Percentiles rank a stretch among this genome's conserved stretches.
Evolutionary conservation across 2,329 filamentous ascomycete genomes (phyloP).

Genomic region (Pestalotiopsis sp.): DNA sequence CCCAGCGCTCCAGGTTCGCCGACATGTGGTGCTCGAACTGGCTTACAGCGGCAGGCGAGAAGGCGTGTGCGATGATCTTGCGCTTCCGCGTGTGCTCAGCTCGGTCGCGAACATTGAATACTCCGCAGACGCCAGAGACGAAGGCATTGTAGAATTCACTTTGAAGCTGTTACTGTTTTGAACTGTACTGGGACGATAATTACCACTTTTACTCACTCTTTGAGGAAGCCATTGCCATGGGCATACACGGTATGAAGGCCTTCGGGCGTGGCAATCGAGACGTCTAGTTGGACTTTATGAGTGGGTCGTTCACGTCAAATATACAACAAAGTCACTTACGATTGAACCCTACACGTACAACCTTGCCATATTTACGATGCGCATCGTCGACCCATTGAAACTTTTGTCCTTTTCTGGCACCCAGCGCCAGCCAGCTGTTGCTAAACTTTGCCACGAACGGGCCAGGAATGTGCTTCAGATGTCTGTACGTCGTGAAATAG

Average conservation of each 20-base stretch:
- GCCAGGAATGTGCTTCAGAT: slow-evolving; percentile 11
- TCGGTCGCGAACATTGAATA: slow-evolving; percentile 10
- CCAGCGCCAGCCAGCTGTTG: slow-evolving; percentile 12
- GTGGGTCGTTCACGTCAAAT: not conserved
- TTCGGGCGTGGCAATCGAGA: slow-evolving; percentile 12
- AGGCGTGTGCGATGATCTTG: slow-evolving; percentile 11
- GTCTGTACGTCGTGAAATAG: slow-evolving; percentile 11
- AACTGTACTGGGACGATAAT: not conserved
- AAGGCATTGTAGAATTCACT: slow-evolving; percentile 13
- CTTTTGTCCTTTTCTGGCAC: slow-evolving; percentile 8
- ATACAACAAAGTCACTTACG: not conserved
- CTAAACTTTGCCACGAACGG: slow-evolving; percentile 11
- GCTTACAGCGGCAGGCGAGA: slow-evolving; percentile 3
- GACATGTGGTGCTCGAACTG: slow-evolving; percentile 12
- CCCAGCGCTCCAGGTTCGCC: slow-evolving; percentile 11
- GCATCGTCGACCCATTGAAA: slow-evolving; percentile 8
- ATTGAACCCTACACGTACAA: slow-evolving; percentile 11
- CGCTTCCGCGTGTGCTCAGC: slow-evolving; percentile 7
- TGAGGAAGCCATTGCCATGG: slow-evolving; percentile 12
- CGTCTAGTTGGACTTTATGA: not conserved
- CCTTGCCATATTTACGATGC: slow-evolving; percentile 11
- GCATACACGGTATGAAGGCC: slow-evolving; percentile 13
- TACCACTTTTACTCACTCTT: not conserved
- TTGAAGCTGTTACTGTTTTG: not conserved
- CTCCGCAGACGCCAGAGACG: slow-evolving; percentile 8